Evolutionary conservation across 2,329 filamentous ascomycete genomes (phyloP).

Genomic region (Lasiodiplodia sp.): DNA sequence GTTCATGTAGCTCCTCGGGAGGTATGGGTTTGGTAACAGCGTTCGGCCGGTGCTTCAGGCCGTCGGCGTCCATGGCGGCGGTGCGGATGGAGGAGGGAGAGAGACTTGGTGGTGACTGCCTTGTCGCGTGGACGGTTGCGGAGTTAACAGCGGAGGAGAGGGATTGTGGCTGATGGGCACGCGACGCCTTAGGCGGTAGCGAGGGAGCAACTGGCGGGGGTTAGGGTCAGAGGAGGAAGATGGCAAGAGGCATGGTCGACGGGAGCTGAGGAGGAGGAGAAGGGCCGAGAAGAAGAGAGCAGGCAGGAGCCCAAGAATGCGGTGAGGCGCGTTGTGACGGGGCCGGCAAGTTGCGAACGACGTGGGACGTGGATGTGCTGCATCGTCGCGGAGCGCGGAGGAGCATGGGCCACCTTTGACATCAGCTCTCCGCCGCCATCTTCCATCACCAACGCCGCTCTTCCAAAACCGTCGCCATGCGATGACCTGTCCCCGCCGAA

Average conservation of each 20-base stretch:
- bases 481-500: neutral
- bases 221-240: constrained; percentile 25
- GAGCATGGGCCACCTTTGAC: constrained; percentile 23
- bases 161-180: constrained; percentile 4
- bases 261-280: neutral
- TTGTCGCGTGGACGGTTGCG: constrained; percentile 16
- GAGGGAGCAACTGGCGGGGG: constrained; percentile 7
- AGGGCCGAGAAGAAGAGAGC: constrained; percentile 15
- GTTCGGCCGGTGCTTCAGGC: constrained; percentile 42
- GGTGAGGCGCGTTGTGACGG: constrained; percentile 17
- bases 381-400: neutral
- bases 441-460: neutral
- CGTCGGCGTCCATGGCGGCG: constrained; percentile 38
- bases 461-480: neutral
- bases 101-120: neutral
- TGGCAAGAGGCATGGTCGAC: constrained; percentile 9
- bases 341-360: constrained; percentile 13
- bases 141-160: constrained; percentile 14
- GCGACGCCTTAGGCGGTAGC: constrained; percentile 8
- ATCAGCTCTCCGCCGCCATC: neutral
- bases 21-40: constrained; percentile 16
- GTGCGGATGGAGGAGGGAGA: constrained; percentile 10
- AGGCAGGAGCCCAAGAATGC: constrained; percentile 13
- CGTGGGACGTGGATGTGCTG: neutral
- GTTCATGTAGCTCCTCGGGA: constrained; percentile 9